These are phyloP conservation scores for Thuidium tamariscinum DNA, from an alignment of 225 moss, liverwort and hornwort genomes.

Conservation along the genomic window DNA sequence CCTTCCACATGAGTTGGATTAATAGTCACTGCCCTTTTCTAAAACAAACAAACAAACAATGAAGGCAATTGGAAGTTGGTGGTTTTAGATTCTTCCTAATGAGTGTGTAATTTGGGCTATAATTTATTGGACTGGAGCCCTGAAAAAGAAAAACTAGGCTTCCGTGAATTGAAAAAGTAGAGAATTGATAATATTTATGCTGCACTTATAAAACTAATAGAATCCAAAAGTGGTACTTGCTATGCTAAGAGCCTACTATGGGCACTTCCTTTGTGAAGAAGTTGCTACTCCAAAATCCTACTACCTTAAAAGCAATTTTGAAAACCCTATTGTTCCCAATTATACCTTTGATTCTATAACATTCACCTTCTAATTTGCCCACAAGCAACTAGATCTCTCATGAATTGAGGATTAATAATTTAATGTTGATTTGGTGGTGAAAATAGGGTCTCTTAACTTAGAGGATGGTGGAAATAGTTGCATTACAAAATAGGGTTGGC, in stretches of 20 bases:
- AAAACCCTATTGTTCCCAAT: background rate
- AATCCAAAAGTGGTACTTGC: rapidly evolving
- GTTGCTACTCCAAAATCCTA: background rate
- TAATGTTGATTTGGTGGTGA: background rate
- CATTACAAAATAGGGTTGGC: too few relatives aligned
- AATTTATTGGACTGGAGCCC: background rate
- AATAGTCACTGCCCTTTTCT: too few relatives aligned
- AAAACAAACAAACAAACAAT: background rate
- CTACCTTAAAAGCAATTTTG: background rate
- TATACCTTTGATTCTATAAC: background rate
- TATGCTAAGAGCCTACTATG: background rate
- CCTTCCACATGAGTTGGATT: too few relatives aligned
- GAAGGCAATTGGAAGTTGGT: background rate
- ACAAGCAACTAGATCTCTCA: background rate
- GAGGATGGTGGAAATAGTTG: too few relatives aligned
- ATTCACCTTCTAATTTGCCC: background rate
- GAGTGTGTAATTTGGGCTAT: background rate
- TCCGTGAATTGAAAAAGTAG: background rate
- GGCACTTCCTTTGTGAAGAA: background rate
- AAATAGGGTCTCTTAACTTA: too few relatives aligned
- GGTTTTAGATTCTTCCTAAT: background rate
- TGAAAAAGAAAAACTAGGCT: background rate
- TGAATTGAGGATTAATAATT: background rate
- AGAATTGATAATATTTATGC: background rate
- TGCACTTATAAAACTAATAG: background rate